Percentiles rank a stretch among this genome's conserved stretches.
Evolutionary conservation across 371 early-diverging fungal species (phyloP).

Genomic region (Rhizopus arrhizus): DNA sequence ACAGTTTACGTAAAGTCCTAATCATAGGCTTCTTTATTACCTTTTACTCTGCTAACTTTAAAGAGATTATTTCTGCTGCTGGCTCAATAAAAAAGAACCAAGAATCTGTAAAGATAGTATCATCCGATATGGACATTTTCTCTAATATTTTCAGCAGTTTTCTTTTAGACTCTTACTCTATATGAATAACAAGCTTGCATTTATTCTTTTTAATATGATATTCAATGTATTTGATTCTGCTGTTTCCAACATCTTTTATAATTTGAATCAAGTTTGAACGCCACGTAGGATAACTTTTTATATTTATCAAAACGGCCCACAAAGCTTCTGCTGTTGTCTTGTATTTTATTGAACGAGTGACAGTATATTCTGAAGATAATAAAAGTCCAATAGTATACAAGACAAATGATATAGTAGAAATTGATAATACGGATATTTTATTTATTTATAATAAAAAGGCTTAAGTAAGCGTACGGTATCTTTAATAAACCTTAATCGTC

Average conservation of each 20-base stretch:
- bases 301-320: constrained; percentile 43
- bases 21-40: constrained; percentile 41
- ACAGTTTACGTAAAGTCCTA: constrained; percentile 30
- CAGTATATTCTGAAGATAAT: constrained; percentile 23
- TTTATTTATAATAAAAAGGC: neutral
- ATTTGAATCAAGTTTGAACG: constrained; percentile 35
- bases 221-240: constrained; percentile 34
- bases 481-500: no score
- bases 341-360: constrained; percentile 18
- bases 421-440: constrained; percentile 13
- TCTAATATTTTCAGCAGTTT: constrained; percentile 46
- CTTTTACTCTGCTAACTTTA: constrained; percentile 43
- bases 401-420: constrained; percentile 27
- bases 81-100: constrained; percentile 26
- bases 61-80: constrained; percentile 2
- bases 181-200: constrained; percentile 33
- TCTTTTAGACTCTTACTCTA: constrained; percentile 33
- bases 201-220: constrained; percentile 32
- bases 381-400: constrained; percentile 29
- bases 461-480: no score
- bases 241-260: constrained; percentile 25
- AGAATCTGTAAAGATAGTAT: constrained; percentile 24
- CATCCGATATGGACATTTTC: constrained; percentile 22
- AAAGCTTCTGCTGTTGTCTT: constrained; percentile 33
- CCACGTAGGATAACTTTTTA: constrained; percentile 44